Conservation (phyloP, 2,329 filamentous ascomycete genomes). For the Hypoxylon sp. region DNA sequence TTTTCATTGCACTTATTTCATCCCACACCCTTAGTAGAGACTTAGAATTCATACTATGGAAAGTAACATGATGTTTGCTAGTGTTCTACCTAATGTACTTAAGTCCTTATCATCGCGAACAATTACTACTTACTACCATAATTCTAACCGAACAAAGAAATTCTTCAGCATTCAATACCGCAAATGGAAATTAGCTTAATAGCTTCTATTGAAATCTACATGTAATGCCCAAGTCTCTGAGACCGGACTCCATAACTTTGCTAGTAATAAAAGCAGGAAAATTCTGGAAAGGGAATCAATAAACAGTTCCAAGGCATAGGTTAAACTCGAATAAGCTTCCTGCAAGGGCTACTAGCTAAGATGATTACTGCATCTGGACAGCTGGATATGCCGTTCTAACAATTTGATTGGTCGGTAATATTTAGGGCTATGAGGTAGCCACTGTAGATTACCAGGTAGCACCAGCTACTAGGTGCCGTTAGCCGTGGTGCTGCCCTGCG, state of each 20-base stretch:
- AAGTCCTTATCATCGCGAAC: not conserved
- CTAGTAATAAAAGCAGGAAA: slow-evolving; percentile 26
- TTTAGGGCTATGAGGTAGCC: slow-evolving; percentile 18
- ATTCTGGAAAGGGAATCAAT: slow-evolving; percentile 25
- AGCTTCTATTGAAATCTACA: not conserved
- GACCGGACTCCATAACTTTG: slow-evolving; percentile 12
- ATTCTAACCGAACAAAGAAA: not conserved
- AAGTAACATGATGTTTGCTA: not conserved
- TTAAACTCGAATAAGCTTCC: slow-evolving; percentile 16
- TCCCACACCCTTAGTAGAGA: not conserved
- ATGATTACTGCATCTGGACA: slow-evolving; percentile 44
- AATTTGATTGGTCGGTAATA: slow-evolving; percentile 33
- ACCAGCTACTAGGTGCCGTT: slow-evolving; percentile 16
- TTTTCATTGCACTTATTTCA: not conserved
- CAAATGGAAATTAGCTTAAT: slow-evolving; percentile 1
- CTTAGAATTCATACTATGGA: not conserved
- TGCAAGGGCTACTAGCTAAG: slow-evolving; percentile 33
- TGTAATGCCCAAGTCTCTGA: not conserved
- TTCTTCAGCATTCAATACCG: not conserved
- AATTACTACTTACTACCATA: not conserved
- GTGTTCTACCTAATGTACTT: not conserved
- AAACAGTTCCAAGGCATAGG: slow-evolving; percentile 12
- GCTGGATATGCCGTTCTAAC: slow-evolving; percentile 12
- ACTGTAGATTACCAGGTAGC: slow-evolving; percentile 12
- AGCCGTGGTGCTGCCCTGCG: slow-evolving; percentile 8